Evolutionary conservation across 2,329 filamentous ascomycete species (phyloP).

Genomic region (Chrysoporthe austroafricana): DNA sequence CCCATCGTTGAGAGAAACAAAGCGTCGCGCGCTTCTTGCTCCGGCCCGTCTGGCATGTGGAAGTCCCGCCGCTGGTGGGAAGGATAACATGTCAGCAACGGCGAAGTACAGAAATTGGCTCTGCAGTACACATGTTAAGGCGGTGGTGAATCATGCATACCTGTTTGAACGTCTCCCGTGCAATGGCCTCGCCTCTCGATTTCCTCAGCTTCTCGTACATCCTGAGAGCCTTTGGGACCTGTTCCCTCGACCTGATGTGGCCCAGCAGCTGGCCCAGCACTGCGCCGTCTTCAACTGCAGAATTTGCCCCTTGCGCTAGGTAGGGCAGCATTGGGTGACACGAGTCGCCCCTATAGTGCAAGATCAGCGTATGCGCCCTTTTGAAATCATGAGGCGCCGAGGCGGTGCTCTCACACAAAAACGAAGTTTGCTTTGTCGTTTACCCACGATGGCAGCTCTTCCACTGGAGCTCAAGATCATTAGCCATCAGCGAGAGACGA

Average conservation of each 20-base stretch:
- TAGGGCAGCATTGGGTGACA: slow-evolving; percentile 69
- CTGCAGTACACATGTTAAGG: too few relatives aligned
- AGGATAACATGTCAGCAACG: too few relatives aligned
- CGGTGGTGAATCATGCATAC: slow-evolving; percentile 6
- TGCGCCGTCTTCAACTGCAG: slow-evolving; percentile 68
- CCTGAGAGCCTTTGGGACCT: slow-evolving; percentile 48
- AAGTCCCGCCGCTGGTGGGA: slow-evolving; percentile 51
- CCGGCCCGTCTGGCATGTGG: slow-evolving; percentile 57
- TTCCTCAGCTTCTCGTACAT: slow-evolving; percentile 54
- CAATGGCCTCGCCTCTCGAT: slow-evolving; percentile 56
- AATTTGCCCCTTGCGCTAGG: slow-evolving; percentile 69
- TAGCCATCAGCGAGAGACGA: not conserved
- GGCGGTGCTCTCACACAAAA: slow-evolving; percentile 44
- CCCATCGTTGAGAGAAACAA: slow-evolving; percentile 60
- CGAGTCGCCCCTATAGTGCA: slow-evolving; percentile 54
- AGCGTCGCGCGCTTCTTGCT: slow-evolving; percentile 61
- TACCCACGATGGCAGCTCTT: slow-evolving; percentile 58
- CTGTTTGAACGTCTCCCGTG: slow-evolving; percentile 61
- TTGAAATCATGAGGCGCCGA: slow-evolving; percentile 33
- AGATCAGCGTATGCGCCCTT: not conserved
- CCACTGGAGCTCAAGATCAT: slow-evolving; percentile 31
- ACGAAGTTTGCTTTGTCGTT: slow-evolving; percentile 55
- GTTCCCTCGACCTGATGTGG: slow-evolving; percentile 49
- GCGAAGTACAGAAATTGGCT: not conserved
- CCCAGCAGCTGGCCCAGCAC: slow-evolving; percentile 64